Evolutionary conservation across 2,329 filamentous ascomycete genomes (phyloP), one percentile per base, ranked within the genome.

Genomic region (Cyphellophora europaea): DNA sequence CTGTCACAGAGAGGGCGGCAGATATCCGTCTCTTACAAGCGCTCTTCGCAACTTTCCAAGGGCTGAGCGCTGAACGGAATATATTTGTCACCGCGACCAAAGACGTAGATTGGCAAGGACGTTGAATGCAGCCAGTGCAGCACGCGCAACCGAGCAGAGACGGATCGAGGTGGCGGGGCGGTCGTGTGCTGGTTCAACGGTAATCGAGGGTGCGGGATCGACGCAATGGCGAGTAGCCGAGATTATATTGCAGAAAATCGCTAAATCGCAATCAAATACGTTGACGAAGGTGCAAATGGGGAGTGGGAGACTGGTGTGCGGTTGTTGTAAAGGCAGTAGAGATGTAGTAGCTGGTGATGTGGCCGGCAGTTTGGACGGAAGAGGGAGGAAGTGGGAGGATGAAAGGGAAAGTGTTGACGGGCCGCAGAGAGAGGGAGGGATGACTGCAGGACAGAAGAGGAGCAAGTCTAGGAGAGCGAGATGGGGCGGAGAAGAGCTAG

Each of bases 391-490:
- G 27, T 30, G 14, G 18, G 27, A 15, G 27, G 15, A 4, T 27
- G 25, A 27, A 27, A n/a, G n/a, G n/a, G n/a, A n/a, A n/a, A n/a
- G n/a, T n/a, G n/a, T n/a, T n/a, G n/a, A n/a, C n/a, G n/a, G n/a
- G 25, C 11, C 15, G 27, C 18, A 30, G 39, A 30, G 18, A 30
- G 33, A 37, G 30, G 30, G 33, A 38, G 38, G 37, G 43, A 40
- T 41, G 39, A 32, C 33, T 43, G 40, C 43, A 42, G 34, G n/a
- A n/a, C n/a, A n/a, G n/a, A n/a, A 38, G 41, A 42, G 36, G 40
- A 45, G 43, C 43, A 42, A 46, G 34, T 46, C 41, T 43, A 42
- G 45, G 41, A 43, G 42, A 43, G 45, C 45, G 41, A 45, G 41
- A 47, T 48, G 44, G 38, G 14, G 27, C 43, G 35, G 42, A n/a